Evolutionary conservation across 2,329 filamentous ascomycete species (phyloP).

Genomic region (Arthrinium puccinioides): DNA sequence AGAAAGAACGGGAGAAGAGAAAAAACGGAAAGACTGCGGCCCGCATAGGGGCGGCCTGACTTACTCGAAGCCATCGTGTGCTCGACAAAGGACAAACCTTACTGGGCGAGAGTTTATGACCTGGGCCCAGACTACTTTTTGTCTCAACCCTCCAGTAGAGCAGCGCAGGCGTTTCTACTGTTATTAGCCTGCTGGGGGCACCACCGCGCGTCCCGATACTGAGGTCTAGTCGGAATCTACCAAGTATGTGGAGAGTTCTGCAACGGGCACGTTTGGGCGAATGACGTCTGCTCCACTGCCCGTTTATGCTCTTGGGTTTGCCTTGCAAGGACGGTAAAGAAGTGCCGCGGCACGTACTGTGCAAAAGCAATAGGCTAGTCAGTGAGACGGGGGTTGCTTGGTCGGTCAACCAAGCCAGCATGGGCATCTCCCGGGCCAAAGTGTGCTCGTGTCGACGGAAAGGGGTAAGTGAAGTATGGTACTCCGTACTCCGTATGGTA

Average conservation of each 20-base stretch:
- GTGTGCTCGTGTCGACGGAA: too few relatives aligned
- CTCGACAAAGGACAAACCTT: conserved; percentile 3
- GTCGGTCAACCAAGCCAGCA: too few relatives aligned
- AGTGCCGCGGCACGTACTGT: too few relatives aligned
- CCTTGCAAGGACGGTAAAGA: too few relatives aligned
- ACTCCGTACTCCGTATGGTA: too few relatives aligned
- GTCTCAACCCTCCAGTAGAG: conserved; percentile 1
- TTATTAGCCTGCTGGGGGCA: neutral
- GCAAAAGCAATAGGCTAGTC: too few relatives aligned
- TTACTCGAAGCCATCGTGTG: conserved; percentile 12
- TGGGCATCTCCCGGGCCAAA: too few relatives aligned
- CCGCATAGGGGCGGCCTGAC: conserved; percentile 7
- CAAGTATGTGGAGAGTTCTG: conserved; percentile 3
- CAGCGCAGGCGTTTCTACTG: conserved; percentile 1
- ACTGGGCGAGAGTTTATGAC: neutral
- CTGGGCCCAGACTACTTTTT: too few relatives aligned
- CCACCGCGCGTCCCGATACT: conserved; percentile 2
- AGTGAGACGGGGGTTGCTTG: too few relatives aligned
- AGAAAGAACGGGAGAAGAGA: conserved; percentile 6
- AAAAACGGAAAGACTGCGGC: conserved; percentile 5
- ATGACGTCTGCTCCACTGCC: conserved; percentile 3
- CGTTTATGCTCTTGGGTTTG: conserved; percentile 3
- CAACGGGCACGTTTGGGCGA: conserved; percentile 1
- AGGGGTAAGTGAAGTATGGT: too few relatives aligned
- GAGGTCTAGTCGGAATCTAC: conserved; percentile 2